phyloP scores from a whole-genome alignment of 139 green algal genomes.

The Micromonas commoda region DNA sequence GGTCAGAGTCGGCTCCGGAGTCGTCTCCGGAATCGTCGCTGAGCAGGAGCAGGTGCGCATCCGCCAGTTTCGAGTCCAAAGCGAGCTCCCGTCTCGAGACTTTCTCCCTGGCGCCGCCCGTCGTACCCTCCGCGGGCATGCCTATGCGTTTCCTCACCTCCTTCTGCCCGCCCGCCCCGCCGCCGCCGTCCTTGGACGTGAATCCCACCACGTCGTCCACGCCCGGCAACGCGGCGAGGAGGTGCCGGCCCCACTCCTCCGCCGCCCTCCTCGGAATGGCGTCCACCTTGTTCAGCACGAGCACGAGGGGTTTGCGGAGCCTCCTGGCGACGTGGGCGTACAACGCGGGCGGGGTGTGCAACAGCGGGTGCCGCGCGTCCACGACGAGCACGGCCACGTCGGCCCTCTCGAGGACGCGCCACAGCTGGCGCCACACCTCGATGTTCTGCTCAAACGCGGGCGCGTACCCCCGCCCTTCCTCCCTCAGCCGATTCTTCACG shows the following conservation, averaged over 20 bases:
- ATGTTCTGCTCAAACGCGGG: constrained; percentile 99
- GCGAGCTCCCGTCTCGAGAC: neutral
- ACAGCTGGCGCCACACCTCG: constrained; percentile 98
- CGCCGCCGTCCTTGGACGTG: constrained; percentile 14
- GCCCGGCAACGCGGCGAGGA: constrained; percentile 4
- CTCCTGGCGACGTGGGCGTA: constrained; percentile 19
- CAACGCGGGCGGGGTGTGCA: constrained; percentile 57
- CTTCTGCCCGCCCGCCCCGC: neutral
- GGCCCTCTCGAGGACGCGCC: constrained; percentile 89
- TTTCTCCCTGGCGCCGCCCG: neutral
- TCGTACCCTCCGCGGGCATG: neutral
- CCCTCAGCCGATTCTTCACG: constrained; percentile 11
- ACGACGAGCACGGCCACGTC: constrained; percentile 90
- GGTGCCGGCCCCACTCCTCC: constrained; percentile 8
- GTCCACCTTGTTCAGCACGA: constrained; percentile 60
- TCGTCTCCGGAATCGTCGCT: too few species aligned
- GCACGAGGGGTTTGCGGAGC: constrained; percentile 33
- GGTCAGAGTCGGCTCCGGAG: too few species aligned
- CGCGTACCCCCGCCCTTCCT: constrained; percentile 39
- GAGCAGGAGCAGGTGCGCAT: too few species aligned
- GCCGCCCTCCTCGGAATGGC: neutral
- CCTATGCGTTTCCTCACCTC: constrained; percentile 19
- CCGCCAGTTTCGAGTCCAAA: neutral
- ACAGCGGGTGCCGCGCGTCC: constrained; percentile 86
- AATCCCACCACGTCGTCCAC: constrained; percentile 16